phyloP scores from a whole-genome alignment of 257 asterid species.

The Nicotiana sylvestris region DNA sequence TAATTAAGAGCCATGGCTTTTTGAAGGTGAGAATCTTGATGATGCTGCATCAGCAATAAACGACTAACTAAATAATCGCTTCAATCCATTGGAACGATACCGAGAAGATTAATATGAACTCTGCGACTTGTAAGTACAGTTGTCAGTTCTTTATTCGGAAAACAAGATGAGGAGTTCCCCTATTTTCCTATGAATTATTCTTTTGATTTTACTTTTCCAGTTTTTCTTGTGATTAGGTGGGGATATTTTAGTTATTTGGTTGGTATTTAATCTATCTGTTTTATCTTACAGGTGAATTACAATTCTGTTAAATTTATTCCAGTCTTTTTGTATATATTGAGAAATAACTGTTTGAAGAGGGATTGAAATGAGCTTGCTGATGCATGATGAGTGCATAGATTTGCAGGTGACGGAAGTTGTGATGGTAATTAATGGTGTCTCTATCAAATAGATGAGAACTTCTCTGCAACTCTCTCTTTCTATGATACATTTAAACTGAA shows the following conservation, averaged over 20 bases:
- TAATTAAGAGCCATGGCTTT: not conserved
- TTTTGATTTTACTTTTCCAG: not conserved
- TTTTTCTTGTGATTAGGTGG: not conserved
- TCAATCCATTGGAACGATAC: too few species aligned
- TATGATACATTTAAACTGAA: not conserved
- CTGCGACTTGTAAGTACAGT: not conserved
- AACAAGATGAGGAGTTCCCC: not conserved
- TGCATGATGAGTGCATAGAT: not conserved
- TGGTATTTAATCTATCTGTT: not conserved
- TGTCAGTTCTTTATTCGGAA: not conserved
- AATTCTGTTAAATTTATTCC: not conserved
- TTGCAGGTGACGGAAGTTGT: not conserved
- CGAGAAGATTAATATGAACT: too few species aligned
- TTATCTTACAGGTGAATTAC: not conserved
- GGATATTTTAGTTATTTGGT: too few species aligned
- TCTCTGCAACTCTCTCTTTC: too few species aligned
- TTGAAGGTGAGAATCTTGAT: constrained; percentile 21
- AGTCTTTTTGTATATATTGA: not conserved
- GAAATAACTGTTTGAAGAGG: not conserved
- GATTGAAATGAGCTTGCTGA: not conserved
- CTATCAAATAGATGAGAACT: not conserved
- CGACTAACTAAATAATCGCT: not conserved
- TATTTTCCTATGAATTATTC: not conserved
- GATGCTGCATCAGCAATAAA: constrained; percentile 26
- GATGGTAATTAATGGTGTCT: not conserved